Base-by-base conservation (phyloP, 169 alveolate genomes). In the Eimeria nieschulzi region DNA sequence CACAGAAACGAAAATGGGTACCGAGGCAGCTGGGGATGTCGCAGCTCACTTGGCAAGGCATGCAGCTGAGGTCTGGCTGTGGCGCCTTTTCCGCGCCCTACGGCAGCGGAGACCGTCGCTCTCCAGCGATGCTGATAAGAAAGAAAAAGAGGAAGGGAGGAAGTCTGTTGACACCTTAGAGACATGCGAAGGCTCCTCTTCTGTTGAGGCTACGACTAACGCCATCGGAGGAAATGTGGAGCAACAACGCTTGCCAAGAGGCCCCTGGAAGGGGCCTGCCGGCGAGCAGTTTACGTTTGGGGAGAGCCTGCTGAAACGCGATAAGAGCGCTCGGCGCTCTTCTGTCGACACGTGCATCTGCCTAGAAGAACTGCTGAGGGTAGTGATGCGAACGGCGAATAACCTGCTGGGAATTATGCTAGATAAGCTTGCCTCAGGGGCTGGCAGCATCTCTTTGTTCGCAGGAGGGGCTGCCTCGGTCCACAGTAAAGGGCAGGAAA, bases 31-130 rank as follows among this genome's bases (percentile, higher is more conserved):
- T 6, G 93, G 83, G 3, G 83, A 66, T 7, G 93, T 87, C 13
- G 83, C 93, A 21, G 93, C 87, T 5, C 72, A 73, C 33, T n/a
- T 87, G 53, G 87, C 93, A 3, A 80, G 93, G 26, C 93, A 73
- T 13, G 93, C 93, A n/a, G 86, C 92, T 2, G 76, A 87, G 64
- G 15, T 33, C 59, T 72, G 85, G 92, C 55, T 87, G 7, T 8
- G 25, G 86, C 79, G 63, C n/a, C 76, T 87, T 15, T 53, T 71
- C 70, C 10, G 78, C 19, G 23, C 19, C 25, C 78, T 83, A 51
- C 91, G n/a, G 26, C 79, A 9, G 12, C 66, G 63, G 33, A 17
- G 76, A 9, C 15, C 59, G 0, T 10, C 46, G 26, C 71, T 19
- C 87, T 70, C 55, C 87, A 46, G 12, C 53, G 46, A 33, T 33